phyloP scores from a whole-genome alignment of 2,329 filamentous ascomycete species.

The Xylariaceae sp. region DNA sequence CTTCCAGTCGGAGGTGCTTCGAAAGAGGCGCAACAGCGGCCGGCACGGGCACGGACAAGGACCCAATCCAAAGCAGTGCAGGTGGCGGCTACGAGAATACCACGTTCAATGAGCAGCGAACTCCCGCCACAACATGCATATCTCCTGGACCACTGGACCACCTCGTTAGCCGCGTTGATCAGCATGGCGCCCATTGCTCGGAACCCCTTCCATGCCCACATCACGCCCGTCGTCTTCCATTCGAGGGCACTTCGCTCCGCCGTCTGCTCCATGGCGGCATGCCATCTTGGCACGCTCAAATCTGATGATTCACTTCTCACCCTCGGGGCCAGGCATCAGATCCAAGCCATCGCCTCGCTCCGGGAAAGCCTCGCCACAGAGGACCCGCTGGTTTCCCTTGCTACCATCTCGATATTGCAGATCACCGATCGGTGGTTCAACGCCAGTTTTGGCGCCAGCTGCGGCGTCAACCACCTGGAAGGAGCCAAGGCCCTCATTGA shows the following conservation, averaged over 20 bases:
- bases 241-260: conserved; percentile 26
- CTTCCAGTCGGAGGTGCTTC: conserved; percentile 6
- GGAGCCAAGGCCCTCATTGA: conserved; percentile 30
- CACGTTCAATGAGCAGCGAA: conserved; percentile 9
- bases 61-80: background rate
- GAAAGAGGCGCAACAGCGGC: conserved; percentile 11
- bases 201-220: conserved; percentile 29
- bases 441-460: conserved; percentile 24
- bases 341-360: conserved; percentile 21
- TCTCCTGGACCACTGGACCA: conserved; percentile 29
- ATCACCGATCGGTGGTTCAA: conserved; percentile 29
- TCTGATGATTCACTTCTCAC: conserved; percentile 19
- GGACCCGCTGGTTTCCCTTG: conserved; percentile 26
- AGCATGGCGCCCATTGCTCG: conserved; percentile 24
- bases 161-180: conserved; percentile 23
- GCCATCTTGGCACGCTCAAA: conserved; percentile 26
- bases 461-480: conserved; percentile 27
- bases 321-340: conserved; percentile 22
- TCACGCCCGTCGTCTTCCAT: conserved; percentile 28
- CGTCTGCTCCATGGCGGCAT: conserved; percentile 29
- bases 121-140: conserved; percentile 13
- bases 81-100: background rate
- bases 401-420: conserved; percentile 29
- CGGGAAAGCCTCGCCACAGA: conserved; percentile 19
- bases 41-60: too few species aligned